Evolutionary conservation across 305 asterid species (phyloP).

Genomic region (Petunia hybrid): DNA sequence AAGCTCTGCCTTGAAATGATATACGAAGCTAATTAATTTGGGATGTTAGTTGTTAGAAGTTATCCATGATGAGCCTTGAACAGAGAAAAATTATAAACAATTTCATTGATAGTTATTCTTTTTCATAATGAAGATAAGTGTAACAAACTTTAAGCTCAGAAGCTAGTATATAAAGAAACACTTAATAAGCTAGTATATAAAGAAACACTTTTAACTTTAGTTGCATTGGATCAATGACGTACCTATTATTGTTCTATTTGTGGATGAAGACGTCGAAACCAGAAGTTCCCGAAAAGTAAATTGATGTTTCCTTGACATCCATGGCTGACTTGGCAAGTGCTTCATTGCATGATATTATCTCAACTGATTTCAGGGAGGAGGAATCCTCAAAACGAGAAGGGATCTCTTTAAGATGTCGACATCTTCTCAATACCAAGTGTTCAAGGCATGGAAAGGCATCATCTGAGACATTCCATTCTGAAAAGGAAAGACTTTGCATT

Average conservation of each 20-base stretch:
- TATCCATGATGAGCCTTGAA: no score
- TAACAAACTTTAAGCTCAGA: neutral
- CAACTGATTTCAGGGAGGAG: neutral
- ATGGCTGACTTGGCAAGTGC: neutral
- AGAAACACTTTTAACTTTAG: neutral
- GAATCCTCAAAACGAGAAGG: neutral
- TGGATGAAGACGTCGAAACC: neutral
- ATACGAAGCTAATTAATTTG: no score
- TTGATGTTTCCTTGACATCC: neutral
- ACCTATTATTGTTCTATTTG: neutral
- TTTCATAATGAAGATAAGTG: neutral
- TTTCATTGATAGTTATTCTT: no score
- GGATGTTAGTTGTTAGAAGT: no score
- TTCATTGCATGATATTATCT: neutral
- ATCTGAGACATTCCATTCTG: slow-evolving; percentile 2
- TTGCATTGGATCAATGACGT: neutral
- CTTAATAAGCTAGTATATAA: neutral
- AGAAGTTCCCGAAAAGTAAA: neutral
- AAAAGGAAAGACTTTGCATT: neutral
- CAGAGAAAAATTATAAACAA: no score
- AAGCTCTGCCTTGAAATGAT: neutral
- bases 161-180: neutral
- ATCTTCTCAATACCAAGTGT: neutral
- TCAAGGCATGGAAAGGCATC: slow-evolving; percentile 30
- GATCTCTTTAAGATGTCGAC: neutral